Base-by-base conservation (phyloP, 148 eudicot species). In the Salicornia ramosissima region DNA sequence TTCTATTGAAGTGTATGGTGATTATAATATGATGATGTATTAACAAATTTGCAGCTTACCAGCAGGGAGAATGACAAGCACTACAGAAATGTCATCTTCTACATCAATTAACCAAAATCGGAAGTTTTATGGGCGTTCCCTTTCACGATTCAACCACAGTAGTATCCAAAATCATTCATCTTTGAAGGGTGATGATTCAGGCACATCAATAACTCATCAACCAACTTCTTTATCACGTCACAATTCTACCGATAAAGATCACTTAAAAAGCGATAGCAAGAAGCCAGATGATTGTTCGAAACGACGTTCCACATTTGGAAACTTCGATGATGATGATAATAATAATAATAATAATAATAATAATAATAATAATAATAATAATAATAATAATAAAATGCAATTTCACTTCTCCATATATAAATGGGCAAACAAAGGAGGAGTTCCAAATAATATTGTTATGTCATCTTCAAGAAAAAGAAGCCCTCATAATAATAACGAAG, bases 391-490 rank as follows among this genome's bases (percentile, higher is more conserved):
- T 18, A 61, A 67, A 22, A 65, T 74, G 57, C 84, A 82, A 52
- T 94, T 90, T 77, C 98, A 94, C 71, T 94, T 90, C 74, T 94
- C 97, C 19, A 90, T 94, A 71, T 83, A 94, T 78, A 90, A 86
- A 71, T 94, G 98, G 98, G 87, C 91, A 68, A 77, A 79, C 75
- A 83, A 70, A 73, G 89, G 84, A 81, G 83, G n/a, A n/a, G n/a
- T n/a, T 80, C 39, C 91, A 92, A 6, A 29, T 86, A 31, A 65
- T 78, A 51, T 74, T 86, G 77, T n/a, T n/a, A n/a, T n/a, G n/a
- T n/a, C n/a, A n/a, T 82, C 90, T 34, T 69, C 79, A 25, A 60
- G 80, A 71, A 76, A 63, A 74, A 77, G 79, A 10, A 80, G 74
- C 22, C 52, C 66, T 65, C 71, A n/a, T n/a, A n/a, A n/a, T n/a